These are phyloP conservation scores for Phytopythium chamaehyphon DNA, from an alignment of 352 stramenopile genomes.

Conservation along the genomic window DNA sequence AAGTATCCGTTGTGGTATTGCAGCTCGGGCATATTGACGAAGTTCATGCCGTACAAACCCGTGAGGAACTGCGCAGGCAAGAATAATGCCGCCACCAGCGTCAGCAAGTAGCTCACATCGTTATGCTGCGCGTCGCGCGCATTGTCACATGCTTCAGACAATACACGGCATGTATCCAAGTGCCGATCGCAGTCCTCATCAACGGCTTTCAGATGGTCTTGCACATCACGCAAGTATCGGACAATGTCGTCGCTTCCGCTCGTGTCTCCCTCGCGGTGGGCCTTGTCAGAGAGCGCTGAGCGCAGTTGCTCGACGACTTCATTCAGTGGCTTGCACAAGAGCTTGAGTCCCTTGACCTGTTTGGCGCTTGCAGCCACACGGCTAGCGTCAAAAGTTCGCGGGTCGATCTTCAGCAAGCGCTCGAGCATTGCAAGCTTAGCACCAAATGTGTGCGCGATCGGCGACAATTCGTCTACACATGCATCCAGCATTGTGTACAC, in stretches of 20 bases:
- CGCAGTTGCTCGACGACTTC: constrained; percentile 7
- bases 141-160: constrained; percentile 71
- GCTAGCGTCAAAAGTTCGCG: constrained; percentile 52
- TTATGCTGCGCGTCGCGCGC: constrained; percentile 57
- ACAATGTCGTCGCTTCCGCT: constrained; percentile 59
- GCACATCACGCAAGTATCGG: constrained; percentile 81
- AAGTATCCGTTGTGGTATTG: constrained; percentile 71
- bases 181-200: constrained; percentile 80
- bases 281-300: background rate
- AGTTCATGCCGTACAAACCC: constrained; percentile 90
- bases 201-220: constrained; percentile 80
- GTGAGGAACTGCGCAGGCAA: constrained; percentile 85
- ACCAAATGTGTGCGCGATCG: constrained; percentile 69
- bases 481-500: constrained; percentile 81
- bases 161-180: constrained; percentile 55
- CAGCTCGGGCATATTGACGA: constrained; percentile 83
- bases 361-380: constrained; percentile 55
- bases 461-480: constrained; percentile 76
- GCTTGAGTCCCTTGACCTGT: constrained; percentile 70
- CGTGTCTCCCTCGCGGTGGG: constrained; percentile 32
- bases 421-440: constrained; percentile 74
- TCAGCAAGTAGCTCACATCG: constrained; percentile 78
- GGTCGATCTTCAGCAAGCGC: constrained; percentile 48
- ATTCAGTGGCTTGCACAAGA: constrained; percentile 57
- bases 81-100: constrained; percentile 78